phyloP scores from a whole-genome alignment of 2,329 filamentous ascomycete genomes.

The Nemania sp. region DNA sequence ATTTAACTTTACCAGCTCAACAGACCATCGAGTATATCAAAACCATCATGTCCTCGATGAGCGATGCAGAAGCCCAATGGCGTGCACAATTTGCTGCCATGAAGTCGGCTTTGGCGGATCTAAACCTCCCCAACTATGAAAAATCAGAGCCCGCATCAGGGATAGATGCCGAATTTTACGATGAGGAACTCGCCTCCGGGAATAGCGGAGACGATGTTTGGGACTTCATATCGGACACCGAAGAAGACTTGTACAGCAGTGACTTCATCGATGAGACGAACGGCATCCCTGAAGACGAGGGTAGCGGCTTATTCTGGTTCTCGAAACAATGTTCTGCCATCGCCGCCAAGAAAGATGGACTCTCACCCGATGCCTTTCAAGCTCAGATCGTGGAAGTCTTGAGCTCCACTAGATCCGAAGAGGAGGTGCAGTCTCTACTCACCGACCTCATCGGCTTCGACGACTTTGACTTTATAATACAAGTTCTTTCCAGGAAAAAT shows the following conservation, averaged over 20 bases:
- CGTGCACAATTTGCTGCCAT: constrained; percentile 86
- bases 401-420: constrained; percentile 74
- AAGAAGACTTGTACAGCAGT: constrained; percentile 73
- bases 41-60: constrained; percentile 45
- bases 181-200: constrained; percentile 66
- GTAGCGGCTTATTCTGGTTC: constrained; percentile 78
- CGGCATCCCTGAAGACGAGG: constrained; percentile 46
- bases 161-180: constrained; percentile 74
- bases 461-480: constrained; percentile 91
- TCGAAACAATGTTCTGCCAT: constrained; percentile 74
- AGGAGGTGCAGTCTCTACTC: constrained; percentile 90
- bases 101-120: constrained; percentile 82
- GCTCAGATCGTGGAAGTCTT: constrained; percentile 83
- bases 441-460: constrained; percentile 93
- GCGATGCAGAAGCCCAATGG: constrained; percentile 74
- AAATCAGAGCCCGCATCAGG: constrained; percentile 63
- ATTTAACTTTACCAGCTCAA: not conserved
- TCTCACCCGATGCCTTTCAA: constrained; percentile 77
- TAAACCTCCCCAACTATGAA: constrained; percentile 63
- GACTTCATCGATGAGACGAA: constrained; percentile 68
- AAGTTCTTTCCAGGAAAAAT: constrained; percentile 82
- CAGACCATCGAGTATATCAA: not conserved
- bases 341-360: constrained; percentile 71
- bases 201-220: constrained; percentile 85
- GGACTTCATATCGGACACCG: constrained; percentile 86